phyloP scores from a whole-genome alignment of 805 yeast species.

The Saccharomycopsis vini region DNA sequence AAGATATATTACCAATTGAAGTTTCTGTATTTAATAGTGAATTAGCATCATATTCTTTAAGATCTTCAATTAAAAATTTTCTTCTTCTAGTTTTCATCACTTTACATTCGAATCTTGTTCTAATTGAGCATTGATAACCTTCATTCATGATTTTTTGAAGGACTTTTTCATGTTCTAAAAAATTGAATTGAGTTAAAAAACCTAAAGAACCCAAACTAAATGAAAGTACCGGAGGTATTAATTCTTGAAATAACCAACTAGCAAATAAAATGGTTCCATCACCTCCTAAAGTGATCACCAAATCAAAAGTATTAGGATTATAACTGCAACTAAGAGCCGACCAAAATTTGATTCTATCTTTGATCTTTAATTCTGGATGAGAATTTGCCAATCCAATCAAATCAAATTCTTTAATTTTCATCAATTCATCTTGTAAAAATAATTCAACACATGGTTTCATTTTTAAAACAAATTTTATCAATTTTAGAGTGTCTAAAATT shows the following conservation, averaged over 20 bases:
- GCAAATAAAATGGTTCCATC: constrained; percentile 93
- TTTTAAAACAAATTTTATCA: constrained; percentile 21
- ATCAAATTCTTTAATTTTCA: constrained; percentile 28
- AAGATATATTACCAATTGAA: too few relatives aligned
- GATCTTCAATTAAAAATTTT: not conserved
- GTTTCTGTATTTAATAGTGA: not conserved
- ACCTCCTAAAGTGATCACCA: constrained; percentile 87
- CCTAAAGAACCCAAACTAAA: constrained; percentile 90
- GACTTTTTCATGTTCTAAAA: constrained; percentile 31
- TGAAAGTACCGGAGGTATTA: constrained; percentile 87
- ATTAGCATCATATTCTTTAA: not conserved
- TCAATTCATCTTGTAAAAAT: constrained; percentile 31
- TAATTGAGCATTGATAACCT: constrained; percentile 39
- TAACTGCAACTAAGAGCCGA: constrained; percentile 29
- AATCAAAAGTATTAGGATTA: constrained; percentile 47
- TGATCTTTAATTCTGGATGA: constrained; percentile 16
- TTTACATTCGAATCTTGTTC: constrained; percentile 45
- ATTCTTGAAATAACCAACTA: constrained; percentile 72
- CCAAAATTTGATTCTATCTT: constrained; percentile 27
- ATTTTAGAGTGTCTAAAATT: constrained; percentile 22
- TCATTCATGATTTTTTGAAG: constrained; percentile 23
- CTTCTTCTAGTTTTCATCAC: constrained; percentile 25
- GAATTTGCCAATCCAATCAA: constrained; percentile 33
- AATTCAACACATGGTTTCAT: constrained; percentile 35
- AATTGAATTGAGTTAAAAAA: constrained; percentile 78